Evolutionary conservation across 1,139 yeast genomes (phyloP).

Genomic region (Candida labiduridarum): DNA sequence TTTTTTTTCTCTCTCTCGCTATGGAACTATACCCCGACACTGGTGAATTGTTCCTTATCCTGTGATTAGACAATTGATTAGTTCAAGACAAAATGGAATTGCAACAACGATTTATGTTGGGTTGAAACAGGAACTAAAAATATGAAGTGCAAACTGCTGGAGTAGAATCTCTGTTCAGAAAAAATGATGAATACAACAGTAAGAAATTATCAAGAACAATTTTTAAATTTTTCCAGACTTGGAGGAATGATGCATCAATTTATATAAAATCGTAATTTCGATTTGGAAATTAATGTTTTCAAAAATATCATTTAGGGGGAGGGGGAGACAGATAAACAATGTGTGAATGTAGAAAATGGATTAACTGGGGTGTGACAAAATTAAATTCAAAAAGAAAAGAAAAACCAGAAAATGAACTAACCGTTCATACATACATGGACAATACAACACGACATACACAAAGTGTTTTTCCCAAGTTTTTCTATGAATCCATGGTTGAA

Average conservation of each 20-base stretch:
- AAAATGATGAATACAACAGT: not conserved
- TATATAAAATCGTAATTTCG: not conserved
- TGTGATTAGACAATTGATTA: no score
- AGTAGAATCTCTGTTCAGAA: no score
- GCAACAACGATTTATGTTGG: not conserved
- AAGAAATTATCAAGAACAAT: not conserved
- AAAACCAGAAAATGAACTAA: slow-evolving; percentile 2
- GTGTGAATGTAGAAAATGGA: not conserved
- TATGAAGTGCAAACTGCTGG: no score
- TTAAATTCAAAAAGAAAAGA: not conserved
- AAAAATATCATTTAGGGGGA: not conserved
- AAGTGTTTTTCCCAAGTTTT: not conserved
- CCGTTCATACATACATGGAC: slow-evolving; percentile 2
- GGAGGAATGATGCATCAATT: not conserved
- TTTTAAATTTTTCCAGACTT: not conserved
- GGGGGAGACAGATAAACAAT: not conserved
- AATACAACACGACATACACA: not conserved
- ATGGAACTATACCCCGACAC: no score
- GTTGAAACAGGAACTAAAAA: not conserved
- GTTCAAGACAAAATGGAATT: not conserved
- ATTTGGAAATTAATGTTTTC: not conserved
- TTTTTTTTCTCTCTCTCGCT: no score
- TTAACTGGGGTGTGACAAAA: slow-evolving; percentile 5
- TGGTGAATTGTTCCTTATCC: no score
- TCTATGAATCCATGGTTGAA: no score